Conservation (phyloP, 192 early-diverging fungal species). For the Dimargaris verticillata region DNA sequence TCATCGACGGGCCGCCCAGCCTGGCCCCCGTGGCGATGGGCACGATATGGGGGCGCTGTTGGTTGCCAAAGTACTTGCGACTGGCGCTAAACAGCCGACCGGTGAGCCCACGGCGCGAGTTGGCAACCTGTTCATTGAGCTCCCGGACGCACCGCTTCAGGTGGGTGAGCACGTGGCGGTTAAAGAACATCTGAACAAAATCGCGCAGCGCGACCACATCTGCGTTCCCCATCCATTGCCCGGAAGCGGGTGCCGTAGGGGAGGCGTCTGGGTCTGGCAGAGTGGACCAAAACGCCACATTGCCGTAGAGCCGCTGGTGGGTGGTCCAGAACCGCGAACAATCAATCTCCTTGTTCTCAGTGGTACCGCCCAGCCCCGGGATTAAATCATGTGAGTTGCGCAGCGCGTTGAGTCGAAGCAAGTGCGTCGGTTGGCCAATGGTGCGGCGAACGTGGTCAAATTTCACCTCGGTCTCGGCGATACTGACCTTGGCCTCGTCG, state of each 20-base stretch:
- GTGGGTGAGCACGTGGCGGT: constrained; percentile 62
- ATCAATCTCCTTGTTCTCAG: constrained; percentile 15
- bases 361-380: constrained; percentile 7
- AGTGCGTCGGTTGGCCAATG: constrained; percentile 22
- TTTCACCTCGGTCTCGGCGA: constrained; percentile 21
- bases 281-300: constrained; percentile 12
- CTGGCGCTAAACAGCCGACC: constrained; percentile 74
- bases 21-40: constrained; percentile 12
- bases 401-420: constrained; percentile 25
- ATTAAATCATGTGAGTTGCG: constrained; percentile 3
- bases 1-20: constrained; percentile 19
- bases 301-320: constrained; percentile 11
- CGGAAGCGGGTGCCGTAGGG: background rate
- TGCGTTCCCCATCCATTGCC: constrained; percentile 23
- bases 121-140: constrained; percentile 86
- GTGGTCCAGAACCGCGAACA: constrained; percentile 22
- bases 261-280: background rate
- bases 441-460: constrained; percentile 26
- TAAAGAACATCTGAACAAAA: constrained; percentile 40
- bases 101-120: constrained; percentile 69
- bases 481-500: constrained; percentile 35
- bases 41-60: constrained; percentile 20
- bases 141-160: constrained; percentile 78
- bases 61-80: constrained; percentile 66
- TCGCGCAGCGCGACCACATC: constrained; percentile 26